A percentile compares a stretch with the other conserved stretches of the same genome.
Conservation (phyloP, 2,329 filamentous ascomycete genomes). For the Alternaria brassicicola region DNA sequence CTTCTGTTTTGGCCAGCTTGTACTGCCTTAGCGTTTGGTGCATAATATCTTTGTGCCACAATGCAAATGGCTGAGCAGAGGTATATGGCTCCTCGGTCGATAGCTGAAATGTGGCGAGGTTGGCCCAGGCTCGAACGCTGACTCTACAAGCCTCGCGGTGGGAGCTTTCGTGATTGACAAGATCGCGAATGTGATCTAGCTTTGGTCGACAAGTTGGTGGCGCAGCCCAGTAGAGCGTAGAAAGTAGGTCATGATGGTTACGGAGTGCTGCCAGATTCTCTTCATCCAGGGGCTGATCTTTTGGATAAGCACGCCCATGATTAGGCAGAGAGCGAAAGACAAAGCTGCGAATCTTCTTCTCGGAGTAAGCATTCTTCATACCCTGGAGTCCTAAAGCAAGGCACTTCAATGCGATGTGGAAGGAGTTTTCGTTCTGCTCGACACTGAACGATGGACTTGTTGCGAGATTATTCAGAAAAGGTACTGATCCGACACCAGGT, state of each 20-base stretch:
- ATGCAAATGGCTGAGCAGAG: constrained; percentile 56
- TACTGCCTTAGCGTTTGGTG: constrained; percentile 61
- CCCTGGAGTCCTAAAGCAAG: constrained; percentile 58
- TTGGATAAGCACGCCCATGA: constrained; percentile 65
- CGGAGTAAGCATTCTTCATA: constrained; percentile 54
- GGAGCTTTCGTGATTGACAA: constrained; percentile 63
- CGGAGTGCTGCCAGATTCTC: constrained; percentile 63
- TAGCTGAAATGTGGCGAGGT: constrained; percentile 62
- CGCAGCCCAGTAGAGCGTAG: constrained; percentile 64
- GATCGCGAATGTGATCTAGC: constrained; percentile 57
- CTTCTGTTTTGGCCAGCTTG: constrained; percentile 61
- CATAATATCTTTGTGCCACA: constrained; percentile 63
- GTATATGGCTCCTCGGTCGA: constrained; percentile 57
- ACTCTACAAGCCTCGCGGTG: constrained; percentile 66
- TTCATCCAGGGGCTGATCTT: constrained; percentile 60
- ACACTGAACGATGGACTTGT: constrained; percentile 53
- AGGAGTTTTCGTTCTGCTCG: constrained; percentile 58
- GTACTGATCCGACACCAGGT: constrained; percentile 57
- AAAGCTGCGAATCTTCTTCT: constrained; percentile 62
- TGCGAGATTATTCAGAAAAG: constrained; percentile 60
- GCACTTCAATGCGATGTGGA: constrained; percentile 65
- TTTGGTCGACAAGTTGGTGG: constrained; percentile 61
- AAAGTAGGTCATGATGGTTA: constrained; percentile 67
- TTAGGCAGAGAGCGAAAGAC: constrained; percentile 65
- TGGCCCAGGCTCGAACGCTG: constrained; percentile 64